Percentiles rank a stretch among this genome's conserved stretches.
phyloP scores from a whole-genome alignment of 225 moss, liverwort and hornwort genomes.

The Anthoceros angustus region DNA sequence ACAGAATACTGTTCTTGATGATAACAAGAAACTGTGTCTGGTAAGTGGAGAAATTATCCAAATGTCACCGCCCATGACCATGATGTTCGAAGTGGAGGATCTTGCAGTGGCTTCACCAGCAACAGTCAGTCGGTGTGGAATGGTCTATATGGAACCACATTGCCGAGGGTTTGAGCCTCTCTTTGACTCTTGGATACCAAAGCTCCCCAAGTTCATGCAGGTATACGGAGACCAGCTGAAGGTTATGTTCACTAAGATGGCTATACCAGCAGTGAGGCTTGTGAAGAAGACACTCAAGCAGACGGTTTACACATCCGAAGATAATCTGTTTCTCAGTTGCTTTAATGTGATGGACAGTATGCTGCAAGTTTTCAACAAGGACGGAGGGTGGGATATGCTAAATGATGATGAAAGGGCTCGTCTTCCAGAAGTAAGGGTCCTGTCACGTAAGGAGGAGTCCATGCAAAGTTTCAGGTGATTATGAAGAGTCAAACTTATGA shows the following conservation, averaged over 20 bases:
- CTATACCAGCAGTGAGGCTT: conserved; percentile 34
- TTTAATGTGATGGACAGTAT: conserved; percentile 71
- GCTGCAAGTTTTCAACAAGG: conserved; percentile 25
- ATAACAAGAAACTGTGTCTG: conserved; percentile 77
- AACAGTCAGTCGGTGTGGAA: conserved; percentile 73
- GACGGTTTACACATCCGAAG: conserved; percentile 51
- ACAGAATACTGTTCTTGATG: conserved; percentile 74
- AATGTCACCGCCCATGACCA: conserved; percentile 81
- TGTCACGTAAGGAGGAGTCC: too few species aligned
- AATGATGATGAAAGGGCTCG: conserved; percentile 41
- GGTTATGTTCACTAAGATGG: conserved; percentile 32
- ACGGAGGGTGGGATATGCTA: conserved; percentile 38
- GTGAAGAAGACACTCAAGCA: conserved; percentile 56
- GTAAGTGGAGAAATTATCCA: conserved; percentile 89
- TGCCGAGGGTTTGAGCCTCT: conserved; percentile 66
- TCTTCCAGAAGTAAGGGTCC: conserved; percentile 28
- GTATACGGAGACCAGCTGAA: conserved; percentile 28
- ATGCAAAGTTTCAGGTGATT: too few species aligned
- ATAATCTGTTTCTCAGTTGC: conserved; percentile 47
- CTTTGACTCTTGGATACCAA: conserved; percentile 54
- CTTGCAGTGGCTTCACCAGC: conserved; percentile 90
- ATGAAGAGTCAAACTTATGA: background rate
- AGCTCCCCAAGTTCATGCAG: conserved; percentile 34
- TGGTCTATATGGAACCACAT: conserved; percentile 79
- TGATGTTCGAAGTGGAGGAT: conserved; percentile 95